phyloP scores from a whole-genome alignment of 148 eudicot species.

The Persicaria maculosa region DNA sequence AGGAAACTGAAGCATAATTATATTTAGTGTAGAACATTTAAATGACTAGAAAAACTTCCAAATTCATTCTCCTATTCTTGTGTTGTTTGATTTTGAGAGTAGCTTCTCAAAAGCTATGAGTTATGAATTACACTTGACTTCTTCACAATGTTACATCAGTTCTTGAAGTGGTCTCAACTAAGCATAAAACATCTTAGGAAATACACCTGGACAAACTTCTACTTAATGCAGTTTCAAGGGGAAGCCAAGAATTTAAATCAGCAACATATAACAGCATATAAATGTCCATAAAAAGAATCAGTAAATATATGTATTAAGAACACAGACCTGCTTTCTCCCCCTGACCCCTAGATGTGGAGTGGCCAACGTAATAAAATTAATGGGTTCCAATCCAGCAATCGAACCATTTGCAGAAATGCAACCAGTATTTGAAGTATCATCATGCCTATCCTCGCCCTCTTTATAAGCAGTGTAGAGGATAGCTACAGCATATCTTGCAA shows the following conservation, averaged over 20 bases:
- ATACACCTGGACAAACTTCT: neutral
- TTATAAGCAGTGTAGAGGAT: conserved; percentile 48
- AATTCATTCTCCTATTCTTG: too few relatives aligned
- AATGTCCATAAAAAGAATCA: neutral
- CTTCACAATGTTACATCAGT: neutral
- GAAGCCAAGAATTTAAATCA: neutral
- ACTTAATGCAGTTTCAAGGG: neutral
- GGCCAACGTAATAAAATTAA: conserved; percentile 86
- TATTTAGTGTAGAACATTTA: neutral
- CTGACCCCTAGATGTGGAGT: conserved; percentile 98
- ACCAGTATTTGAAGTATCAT: conserved; percentile 25
- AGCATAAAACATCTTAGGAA: neutral
- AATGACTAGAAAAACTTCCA: neutral
- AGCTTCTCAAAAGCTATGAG: too few relatives aligned
- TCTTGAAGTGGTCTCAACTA: neutral
- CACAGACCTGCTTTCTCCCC: conserved; percentile 83
- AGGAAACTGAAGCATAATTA: conserved; percentile 56
- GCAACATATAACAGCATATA: neutral
- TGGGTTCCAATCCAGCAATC: conserved; percentile 82
- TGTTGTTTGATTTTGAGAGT: too few relatives aligned
- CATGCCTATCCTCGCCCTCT: conserved; percentile 16
- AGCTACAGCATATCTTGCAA: conserved; percentile 82
- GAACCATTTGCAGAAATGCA: conserved; percentile 29
- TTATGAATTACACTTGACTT: neutral
- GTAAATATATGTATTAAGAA: neutral